These are phyloP conservation scores for Coemansia sp. DNA, from an alignment of 192 early-diverging fungal species.

Conservation along the genomic window DNA sequence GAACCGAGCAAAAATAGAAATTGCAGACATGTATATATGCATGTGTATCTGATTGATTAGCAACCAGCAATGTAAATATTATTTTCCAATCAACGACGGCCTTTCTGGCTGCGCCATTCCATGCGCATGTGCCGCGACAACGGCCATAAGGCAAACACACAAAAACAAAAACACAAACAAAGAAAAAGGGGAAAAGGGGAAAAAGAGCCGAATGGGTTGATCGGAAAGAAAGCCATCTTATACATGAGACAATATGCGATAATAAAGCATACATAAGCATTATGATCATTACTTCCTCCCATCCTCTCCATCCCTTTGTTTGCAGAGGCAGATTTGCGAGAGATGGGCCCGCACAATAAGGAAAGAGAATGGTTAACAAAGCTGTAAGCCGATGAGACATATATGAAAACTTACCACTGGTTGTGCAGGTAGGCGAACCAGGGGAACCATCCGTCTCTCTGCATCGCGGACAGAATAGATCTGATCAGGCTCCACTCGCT, in stretches of 20 bases:
- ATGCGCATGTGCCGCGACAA: not conserved
- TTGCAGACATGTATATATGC: too few relatives aligned
- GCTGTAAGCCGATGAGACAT: too few relatives aligned
- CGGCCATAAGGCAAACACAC: not conserved
- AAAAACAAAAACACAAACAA: not conserved
- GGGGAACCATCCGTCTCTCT: constrained; percentile 46
- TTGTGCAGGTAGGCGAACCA: constrained; percentile 50
- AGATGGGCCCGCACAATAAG: not conserved
- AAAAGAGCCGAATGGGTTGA: not conserved
- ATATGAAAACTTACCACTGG: constrained; percentile 21
- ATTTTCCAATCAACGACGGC: too few relatives aligned
- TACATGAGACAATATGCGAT: not conserved
- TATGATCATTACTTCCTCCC: not conserved
- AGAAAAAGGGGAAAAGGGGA: constrained; percentile 7
- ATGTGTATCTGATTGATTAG: not conserved
- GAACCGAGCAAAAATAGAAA: too few relatives aligned
- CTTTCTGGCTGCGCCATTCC: not conserved
- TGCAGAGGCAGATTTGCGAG: not conserved
- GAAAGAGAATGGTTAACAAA: too few relatives aligned
- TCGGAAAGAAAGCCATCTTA: not conserved
- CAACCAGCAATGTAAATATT: too few relatives aligned
- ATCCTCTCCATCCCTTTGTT: not conserved
- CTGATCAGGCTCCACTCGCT: constrained; percentile 28
- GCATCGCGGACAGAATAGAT: constrained; percentile 35
- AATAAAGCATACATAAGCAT: not conserved